Percentiles rank a stretch among this genome's conserved stretches.
Conservation (phyloP, 768 basidiomycete species). For the Leccinum subgranulosum region DNA sequence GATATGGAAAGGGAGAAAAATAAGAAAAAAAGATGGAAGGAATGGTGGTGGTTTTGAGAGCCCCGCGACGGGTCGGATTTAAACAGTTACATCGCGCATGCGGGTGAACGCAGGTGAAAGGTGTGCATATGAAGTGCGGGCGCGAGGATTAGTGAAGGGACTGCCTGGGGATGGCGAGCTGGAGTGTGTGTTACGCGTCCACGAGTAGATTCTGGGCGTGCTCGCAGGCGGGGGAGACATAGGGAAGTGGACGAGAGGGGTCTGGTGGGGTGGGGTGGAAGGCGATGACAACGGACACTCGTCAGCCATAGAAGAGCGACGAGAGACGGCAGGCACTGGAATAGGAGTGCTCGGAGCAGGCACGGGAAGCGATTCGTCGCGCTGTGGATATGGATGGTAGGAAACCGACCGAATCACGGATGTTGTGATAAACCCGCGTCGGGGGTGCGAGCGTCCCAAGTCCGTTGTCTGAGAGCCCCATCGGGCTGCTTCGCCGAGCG, state of each 20-base stretch:
- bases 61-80: conserved; percentile 1
- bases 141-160: conserved; percentile 56
- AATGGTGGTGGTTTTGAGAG: neutral
- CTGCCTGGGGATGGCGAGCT: conserved; percentile 33
- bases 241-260: conserved; percentile 18
- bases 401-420: neutral
- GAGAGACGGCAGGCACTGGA: conserved; percentile 26
- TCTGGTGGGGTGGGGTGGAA: conserved; percentile 33
- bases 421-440: conserved; percentile 3
- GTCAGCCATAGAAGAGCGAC: conserved; percentile 18
- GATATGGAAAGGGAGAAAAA: conserved; percentile 8
- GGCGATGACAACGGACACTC: conserved; percentile 21
- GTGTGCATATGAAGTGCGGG: conserved; percentile 58
- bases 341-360: conserved; percentile 29
- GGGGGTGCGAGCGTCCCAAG: neutral
- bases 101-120: conserved; percentile 48
- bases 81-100: conserved; percentile 38
- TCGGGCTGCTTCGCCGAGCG: conserved; percentile 6
- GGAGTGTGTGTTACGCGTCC: conserved; percentile 43
- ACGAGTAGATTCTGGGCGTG: conserved; percentile 57
- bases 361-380: conserved; percentile 5
- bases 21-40: neutral
- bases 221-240: conserved; percentile 56
- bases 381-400: conserved; percentile 4
- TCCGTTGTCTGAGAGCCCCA: conserved; percentile 5